Conservation (phyloP, 2,329 filamentous ascomycete genomes). For the Calycina herbarum region DNA sequence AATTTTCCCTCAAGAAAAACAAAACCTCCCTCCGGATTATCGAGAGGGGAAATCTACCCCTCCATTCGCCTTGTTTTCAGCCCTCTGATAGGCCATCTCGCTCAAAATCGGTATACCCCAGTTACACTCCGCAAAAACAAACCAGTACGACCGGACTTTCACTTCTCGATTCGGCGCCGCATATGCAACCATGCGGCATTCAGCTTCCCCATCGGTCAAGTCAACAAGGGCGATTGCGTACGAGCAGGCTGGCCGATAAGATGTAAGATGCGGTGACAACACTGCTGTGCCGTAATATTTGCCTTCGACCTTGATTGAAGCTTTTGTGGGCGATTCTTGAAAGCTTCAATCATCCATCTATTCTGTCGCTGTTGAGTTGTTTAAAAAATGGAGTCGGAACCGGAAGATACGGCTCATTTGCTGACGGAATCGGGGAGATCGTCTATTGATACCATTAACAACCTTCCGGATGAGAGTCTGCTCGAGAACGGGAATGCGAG, state of each 20-base stretch:
- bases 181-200: conserved; percentile 1
- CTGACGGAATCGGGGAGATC: neutral
- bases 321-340: neutral
- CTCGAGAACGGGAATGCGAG: neutral
- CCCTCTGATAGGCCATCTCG: neutral
- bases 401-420: conserved; percentile 2
- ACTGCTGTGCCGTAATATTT: neutral
- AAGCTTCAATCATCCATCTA: neutral
- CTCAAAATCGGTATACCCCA: neutral
- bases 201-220: conserved; percentile 3
- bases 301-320: neutral
- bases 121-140: neutral
- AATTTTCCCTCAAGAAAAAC: too few relatives aligned
- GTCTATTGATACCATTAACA: conserved; percentile 11
- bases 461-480: neutral
- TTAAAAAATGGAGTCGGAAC: neutral
- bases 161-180: neutral
- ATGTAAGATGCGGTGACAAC: neutral
- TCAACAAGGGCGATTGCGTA: too few relatives aligned
- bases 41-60: neutral
- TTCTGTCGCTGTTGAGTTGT: neutral
- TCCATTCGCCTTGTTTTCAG: neutral
- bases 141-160: neutral
- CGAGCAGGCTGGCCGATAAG: neutral
- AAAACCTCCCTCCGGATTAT: too few relatives aligned